Conservation (phyloP, 805 yeast species). For the Yarrowia bubula region DNA sequence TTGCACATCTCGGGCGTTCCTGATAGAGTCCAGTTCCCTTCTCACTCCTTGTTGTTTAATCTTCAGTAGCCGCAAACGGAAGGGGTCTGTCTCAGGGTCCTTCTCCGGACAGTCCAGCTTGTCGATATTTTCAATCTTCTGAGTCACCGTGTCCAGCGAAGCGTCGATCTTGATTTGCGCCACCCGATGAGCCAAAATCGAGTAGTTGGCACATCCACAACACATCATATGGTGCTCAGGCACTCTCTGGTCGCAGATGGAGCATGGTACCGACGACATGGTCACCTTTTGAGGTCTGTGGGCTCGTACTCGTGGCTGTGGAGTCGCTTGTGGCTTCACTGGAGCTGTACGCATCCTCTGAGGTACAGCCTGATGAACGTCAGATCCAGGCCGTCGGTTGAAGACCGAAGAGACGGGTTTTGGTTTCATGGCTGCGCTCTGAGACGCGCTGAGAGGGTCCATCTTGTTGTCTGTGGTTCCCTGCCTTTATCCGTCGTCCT, state of each 20-base stretch:
- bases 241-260: conserved; percentile 14
- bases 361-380: conserved; percentile 9
- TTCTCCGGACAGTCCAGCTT: not conserved
- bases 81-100: not conserved
- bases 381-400: conserved; percentile 4
- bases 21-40: not conserved
- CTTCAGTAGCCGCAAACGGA: conserved; percentile 3
- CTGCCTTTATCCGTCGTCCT: not conserved
- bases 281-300: conserved; percentile 2
- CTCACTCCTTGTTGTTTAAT: not conserved
- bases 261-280: not conserved
- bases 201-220: conserved; percentile 17
- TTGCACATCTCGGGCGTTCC: conserved; percentile 5
- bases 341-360: conserved; percentile 4
- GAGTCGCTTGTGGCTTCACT: not conserved
- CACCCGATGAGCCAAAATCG: conserved; percentile 17
- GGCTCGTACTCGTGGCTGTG: not conserved
- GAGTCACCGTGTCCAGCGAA: not conserved
- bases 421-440: conserved; percentile 21
- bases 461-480: not conserved
- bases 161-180: conserved; percentile 24
- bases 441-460: conserved; percentile 24
- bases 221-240: conserved; percentile 21
- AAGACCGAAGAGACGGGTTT: conserved; percentile 26
- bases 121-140: conserved; percentile 17